Evolutionary conservation across 2,329 filamentous ascomycete species (phyloP).

Genomic region (Penicillium sp.): DNA sequence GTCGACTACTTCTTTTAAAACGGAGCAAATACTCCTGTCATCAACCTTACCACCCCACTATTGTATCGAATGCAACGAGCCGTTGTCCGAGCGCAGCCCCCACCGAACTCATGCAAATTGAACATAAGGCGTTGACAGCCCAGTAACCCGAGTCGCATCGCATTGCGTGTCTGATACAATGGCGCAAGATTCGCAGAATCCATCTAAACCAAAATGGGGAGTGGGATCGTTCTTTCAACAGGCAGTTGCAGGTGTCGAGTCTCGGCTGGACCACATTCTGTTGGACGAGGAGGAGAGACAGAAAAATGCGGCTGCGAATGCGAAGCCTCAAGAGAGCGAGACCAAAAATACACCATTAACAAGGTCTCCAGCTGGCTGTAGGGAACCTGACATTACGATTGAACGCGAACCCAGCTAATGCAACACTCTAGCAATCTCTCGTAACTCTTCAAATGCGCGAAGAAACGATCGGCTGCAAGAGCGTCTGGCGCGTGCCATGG

Average conservation of each 20-base stretch:
- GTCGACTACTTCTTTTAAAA: not conserved
- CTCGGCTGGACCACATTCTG: slow-evolving; percentile 85
- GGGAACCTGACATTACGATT: slow-evolving; percentile 7
- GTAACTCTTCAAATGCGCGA: slow-evolving; percentile 65
- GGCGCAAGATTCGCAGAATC: slow-evolving; percentile 37
- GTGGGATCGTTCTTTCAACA: slow-evolving; percentile 72
- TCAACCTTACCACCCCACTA: not conserved
- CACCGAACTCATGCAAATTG: slow-evolving; percentile 22
- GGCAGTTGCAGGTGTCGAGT: slow-evolving; percentile 91
- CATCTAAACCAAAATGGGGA: slow-evolving; percentile 66
- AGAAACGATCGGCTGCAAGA: slow-evolving; percentile 85
- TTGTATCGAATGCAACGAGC: not conserved
- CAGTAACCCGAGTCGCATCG: slow-evolving; percentile 15
- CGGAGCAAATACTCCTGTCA: not conserved
- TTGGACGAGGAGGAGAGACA: slow-evolving; percentile 68
- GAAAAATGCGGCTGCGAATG: slow-evolving; percentile 20
- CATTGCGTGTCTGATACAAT: slow-evolving; percentile 20
- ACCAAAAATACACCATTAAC: slow-evolving; percentile 23
- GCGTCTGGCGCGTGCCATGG: slow-evolving; percentile 82
- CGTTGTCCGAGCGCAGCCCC: slow-evolving; percentile 14
- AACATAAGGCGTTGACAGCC: slow-evolving; percentile 19
- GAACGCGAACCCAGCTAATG: slow-evolving; percentile 22
- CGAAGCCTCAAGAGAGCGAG: slow-evolving; percentile 38
- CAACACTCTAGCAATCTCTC: slow-evolving; percentile 50
- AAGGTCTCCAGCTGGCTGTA: slow-evolving; percentile 31